Conservation (phyloP, 2,329 filamentous ascomycete species). For the Stagonosporopsis chrysanthemi region DNA sequence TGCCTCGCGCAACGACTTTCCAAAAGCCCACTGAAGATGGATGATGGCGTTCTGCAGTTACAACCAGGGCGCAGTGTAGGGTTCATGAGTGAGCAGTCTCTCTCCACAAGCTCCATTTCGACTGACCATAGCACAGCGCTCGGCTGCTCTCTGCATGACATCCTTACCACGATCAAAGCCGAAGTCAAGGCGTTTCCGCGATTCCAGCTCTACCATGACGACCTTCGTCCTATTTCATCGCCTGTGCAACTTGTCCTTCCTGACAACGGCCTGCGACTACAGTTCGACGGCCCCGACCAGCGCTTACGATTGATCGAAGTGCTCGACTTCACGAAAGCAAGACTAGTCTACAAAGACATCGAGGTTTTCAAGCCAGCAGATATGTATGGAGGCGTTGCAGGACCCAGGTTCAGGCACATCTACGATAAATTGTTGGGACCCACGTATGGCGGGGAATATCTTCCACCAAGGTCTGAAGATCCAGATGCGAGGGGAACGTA, state of each 20-base stretch:
- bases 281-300: constrained; percentile 94
- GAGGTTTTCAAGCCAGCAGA: constrained; percentile 74
- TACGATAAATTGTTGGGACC: constrained; percentile 94
- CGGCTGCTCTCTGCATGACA: constrained; percentile 88
- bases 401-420: constrained; percentile 85
- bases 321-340: constrained; percentile 84
- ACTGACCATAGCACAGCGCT: constrained; percentile 66
- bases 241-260: constrained; percentile 80
- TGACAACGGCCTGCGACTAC: constrained; percentile 84
- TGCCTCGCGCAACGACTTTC: constrained; percentile 12
- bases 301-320: constrained; percentile 90
- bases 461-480: constrained; percentile 66
- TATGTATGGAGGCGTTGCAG: constrained; percentile 48
- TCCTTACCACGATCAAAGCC: constrained; percentile 85
- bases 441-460: constrained; percentile 92
- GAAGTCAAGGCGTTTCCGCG: constrained; percentile 83
- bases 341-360: constrained; percentile 80
- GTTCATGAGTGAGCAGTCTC: constrained; percentile 48
- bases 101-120: neutral
- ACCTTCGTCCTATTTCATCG: constrained; percentile 74
- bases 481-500: constrained; percentile 73
- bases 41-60: constrained; percentile 42
- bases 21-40: constrained; percentile 31
- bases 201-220: constrained; percentile 82
- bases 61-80: constrained; percentile 45